Evolutionary conservation across 75 land plant species (phyloP), one percentile per base, ranked within the genome.

Genomic region (Cupressus sempervirens): DNA sequence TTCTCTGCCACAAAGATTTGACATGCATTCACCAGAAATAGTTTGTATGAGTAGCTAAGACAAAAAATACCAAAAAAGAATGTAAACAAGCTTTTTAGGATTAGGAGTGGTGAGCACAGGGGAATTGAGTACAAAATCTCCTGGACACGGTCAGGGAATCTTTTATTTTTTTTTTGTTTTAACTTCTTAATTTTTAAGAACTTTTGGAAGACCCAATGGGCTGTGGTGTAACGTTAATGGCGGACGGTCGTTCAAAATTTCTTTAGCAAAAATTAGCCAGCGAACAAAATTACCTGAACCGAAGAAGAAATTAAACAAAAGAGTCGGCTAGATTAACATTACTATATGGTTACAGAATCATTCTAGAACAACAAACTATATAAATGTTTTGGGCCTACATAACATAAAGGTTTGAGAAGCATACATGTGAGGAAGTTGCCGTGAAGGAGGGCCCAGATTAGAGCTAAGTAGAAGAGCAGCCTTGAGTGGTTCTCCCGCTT

Each of bases 351-450:
- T 29, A 7, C 40, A 32, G 36, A 75, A 75, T 38, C 36, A 34
- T 75, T 75, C 77, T 75, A 34, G 10, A 75, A 75, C 77, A 11
- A 75, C 32, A 13, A 75, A 75, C n/a, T 62, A 75, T 4, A 38
- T 32, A 35, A 0, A 74, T 35, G 0, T n/a, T 35, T 32, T 12
- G 36, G 77, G 16, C 5, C 36, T 38, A 1, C 34, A 75, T 5
- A 75, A 75, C 7, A 74, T 20, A 74, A 8, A 20, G 40, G 45
- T 76, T 41, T 76, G 45, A 34, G 45, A 38, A 41, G 32, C 14
- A 41, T 79, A 79, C 81, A 79, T 79, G 81, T 40, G 43, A 79
- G 81, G 81, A 79, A 79, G 35, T 41, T 79, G 81, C 20, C 81
- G 43, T 38, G 81, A 79, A 41, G 46, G 41, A 36, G 46, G 46